Evolutionary conservation across 352 stramenopile genomes (phyloP), one percentile per base, ranked within the genome.

Genomic region (Phytophthora hibernalis): DNA sequence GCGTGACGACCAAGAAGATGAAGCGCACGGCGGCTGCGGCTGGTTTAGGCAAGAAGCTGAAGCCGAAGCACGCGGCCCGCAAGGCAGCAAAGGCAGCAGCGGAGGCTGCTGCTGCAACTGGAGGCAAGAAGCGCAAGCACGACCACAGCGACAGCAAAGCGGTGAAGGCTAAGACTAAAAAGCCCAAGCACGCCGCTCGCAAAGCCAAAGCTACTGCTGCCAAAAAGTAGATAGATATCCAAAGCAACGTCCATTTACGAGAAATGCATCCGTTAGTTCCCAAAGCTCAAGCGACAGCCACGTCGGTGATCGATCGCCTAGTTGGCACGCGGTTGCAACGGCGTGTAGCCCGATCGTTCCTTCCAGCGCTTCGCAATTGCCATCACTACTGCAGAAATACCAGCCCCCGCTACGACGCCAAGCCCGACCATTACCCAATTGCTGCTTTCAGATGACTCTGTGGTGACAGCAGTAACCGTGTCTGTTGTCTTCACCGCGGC

Each of bases 111-210:
- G 64, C 31, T 2, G 45, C 43, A n/a, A 35, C 31, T 33, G 37
- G 54, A 16, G 55, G 61, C 24, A 85, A 80, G 30, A 78, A 76
- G 56, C 65, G 60, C 20, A 72, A 63, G 42, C 63, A 60, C 22
- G 45, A 75, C 44, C 52, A 54, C 49, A 70, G 53, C 21, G 56
- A 63, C 26, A 67, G 55, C 42, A 66, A 68, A 35, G 70, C 64
- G 40, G 54, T 40, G 26, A 81, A 83, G 37, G 21, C 60, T 8
- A 88, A 89, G 68, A 57, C 61, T 2, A 86, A 86, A 40, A 93
- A 92, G 72, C 79, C 83, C 2, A 94, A 92, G 70, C 79, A 91
- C 56, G 80, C 82, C 5, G 82, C 82, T 0, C 80, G 79, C 28
- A 93, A 93, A 54, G 82, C 81, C 2, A 77, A 77, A 26, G 67